Conservation (phyloP, 805 yeast genomes). For the Teunomyces stri region DNA sequence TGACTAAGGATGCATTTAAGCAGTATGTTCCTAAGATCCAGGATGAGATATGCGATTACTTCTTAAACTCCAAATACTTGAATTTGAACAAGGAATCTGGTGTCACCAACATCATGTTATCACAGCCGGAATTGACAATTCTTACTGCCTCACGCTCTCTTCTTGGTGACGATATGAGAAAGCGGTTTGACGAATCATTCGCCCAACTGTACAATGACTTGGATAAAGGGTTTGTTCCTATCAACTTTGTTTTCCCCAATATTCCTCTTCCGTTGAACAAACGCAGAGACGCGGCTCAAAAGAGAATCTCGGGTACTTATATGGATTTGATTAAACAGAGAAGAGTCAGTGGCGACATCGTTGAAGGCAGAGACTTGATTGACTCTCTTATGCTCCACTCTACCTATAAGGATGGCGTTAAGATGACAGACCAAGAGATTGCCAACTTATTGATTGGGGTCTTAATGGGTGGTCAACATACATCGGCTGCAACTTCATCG, state of each 20-base stretch:
- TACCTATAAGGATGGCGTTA: slow-evolving; percentile 86
- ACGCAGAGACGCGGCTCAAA: slow-evolving; percentile 84
- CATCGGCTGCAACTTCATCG: slow-evolving; percentile 92
- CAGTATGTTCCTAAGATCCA: slow-evolving; percentile 83
- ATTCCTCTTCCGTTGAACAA: slow-evolving; percentile 82
- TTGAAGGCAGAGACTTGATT: slow-evolving; percentile 70
- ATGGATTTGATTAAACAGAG: slow-evolving; percentile 72
- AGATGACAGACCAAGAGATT: slow-evolving; percentile 92
- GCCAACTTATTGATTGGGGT: slow-evolving; percentile 92
- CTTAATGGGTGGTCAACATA: slow-evolving; percentile 98
- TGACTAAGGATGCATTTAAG: slow-evolving; percentile 79
- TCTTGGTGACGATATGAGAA: slow-evolving; percentile 88
- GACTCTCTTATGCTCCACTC: slow-evolving; percentile 80
- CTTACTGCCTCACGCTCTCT: slow-evolving; percentile 92
- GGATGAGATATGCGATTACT: slow-evolving; percentile 68
- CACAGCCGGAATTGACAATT: slow-evolving; percentile 93
- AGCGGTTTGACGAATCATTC: slow-evolving; percentile 72
- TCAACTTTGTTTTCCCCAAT: slow-evolving; percentile 92
- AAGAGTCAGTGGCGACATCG: slow-evolving; percentile 68
- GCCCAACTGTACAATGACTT: slow-evolving; percentile 85
- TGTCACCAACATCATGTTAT: slow-evolving; percentile 62
- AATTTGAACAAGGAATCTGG: slow-evolving; percentile 40
- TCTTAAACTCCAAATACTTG: slow-evolving; percentile 51
- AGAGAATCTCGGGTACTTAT: slow-evolving; percentile 73
- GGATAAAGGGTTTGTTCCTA: slow-evolving; percentile 93